phyloP scores from a whole-genome alignment of 2,329 filamentous ascomycete species.

The Fusarium verticillioides region DNA sequence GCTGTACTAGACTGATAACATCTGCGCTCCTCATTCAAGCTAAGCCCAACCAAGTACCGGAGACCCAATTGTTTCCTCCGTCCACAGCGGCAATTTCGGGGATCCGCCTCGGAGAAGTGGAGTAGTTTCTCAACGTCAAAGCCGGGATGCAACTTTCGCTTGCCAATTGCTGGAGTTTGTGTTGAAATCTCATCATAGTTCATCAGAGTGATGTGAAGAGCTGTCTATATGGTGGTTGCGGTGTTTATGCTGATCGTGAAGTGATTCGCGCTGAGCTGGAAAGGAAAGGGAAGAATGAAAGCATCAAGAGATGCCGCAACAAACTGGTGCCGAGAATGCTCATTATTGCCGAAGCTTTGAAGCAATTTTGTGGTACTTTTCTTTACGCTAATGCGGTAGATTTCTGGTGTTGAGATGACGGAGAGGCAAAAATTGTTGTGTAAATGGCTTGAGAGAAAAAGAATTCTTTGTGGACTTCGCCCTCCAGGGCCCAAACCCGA shows the following conservation, averaged over 20 bases:
- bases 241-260: background rate
- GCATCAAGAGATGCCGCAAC: background rate
- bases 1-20: background rate
- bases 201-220: too few species aligned
- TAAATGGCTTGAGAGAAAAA: too few species aligned
- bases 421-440: background rate
- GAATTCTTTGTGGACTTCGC: background rate
- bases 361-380: too few species aligned
- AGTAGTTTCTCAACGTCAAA: background rate
- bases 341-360: background rate
- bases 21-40: background rate
- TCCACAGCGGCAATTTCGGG: background rate
- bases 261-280: background rate
- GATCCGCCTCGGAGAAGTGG: slow-evolving; percentile 4
- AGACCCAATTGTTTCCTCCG: slow-evolving; percentile 2
- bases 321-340: background rate
- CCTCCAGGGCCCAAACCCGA: background rate
- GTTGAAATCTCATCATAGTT: background rate
- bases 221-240: too few species aligned
- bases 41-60: background rate
- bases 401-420: background rate
- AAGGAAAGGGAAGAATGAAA: background rate
- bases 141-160: background rate
- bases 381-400: too few species aligned
- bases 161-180: background rate